These are phyloP conservation scores for Phytophthora colocasiae DNA, from an alignment of 352 stramenopile genomes.

Conservation along the genomic window DNA sequence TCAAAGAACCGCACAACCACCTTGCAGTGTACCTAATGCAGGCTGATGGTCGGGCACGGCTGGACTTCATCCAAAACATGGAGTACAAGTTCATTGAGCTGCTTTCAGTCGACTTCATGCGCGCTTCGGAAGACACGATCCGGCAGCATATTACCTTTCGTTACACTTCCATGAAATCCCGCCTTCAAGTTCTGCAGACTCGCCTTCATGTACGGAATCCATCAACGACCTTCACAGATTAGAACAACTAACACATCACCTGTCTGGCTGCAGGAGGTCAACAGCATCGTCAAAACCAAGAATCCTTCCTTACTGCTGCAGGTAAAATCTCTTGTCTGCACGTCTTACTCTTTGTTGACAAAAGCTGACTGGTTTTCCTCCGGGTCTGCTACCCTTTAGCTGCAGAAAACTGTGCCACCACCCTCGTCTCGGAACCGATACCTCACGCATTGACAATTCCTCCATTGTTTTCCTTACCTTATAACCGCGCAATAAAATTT, in stretches of 20 bases:
- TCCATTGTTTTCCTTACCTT: background rate
- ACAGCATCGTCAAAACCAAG: slow-evolving; percentile 96
- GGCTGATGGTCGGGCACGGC: slow-evolving; percentile 85
- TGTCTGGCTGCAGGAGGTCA: slow-evolving; percentile 76
- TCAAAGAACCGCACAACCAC: slow-evolving; percentile 95
- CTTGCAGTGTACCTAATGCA: slow-evolving; percentile 95
- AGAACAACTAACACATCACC: background rate
- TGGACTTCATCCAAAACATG: slow-evolving; percentile 97
- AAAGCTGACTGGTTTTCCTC: slow-evolving; percentile 20
- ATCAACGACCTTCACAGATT: background rate
- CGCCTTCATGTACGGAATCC: slow-evolving; percentile 74
- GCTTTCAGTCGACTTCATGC: slow-evolving; percentile 91
- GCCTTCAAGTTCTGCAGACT: slow-evolving; percentile 92
- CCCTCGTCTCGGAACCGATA: slow-evolving; percentile 62
- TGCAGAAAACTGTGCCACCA: slow-evolving; percentile 67
- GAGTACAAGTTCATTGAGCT: slow-evolving; percentile 97
- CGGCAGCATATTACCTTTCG: slow-evolving; percentile 94
- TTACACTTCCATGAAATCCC: slow-evolving; percentile 95
- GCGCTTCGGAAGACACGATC: slow-evolving; percentile 90
- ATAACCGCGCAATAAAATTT: slow-evolving; percentile 23
- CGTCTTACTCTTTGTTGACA: background rate
- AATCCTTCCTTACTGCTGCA: slow-evolving; percentile 94
- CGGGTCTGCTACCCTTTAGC: slow-evolving; percentile 29
- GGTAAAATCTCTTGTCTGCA: slow-evolving; percentile 45
- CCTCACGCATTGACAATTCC: slow-evolving; percentile 59